Base-by-base conservation (phyloP, 1,284 basidiomycete species). In the Prillingera fragicola region DNA sequence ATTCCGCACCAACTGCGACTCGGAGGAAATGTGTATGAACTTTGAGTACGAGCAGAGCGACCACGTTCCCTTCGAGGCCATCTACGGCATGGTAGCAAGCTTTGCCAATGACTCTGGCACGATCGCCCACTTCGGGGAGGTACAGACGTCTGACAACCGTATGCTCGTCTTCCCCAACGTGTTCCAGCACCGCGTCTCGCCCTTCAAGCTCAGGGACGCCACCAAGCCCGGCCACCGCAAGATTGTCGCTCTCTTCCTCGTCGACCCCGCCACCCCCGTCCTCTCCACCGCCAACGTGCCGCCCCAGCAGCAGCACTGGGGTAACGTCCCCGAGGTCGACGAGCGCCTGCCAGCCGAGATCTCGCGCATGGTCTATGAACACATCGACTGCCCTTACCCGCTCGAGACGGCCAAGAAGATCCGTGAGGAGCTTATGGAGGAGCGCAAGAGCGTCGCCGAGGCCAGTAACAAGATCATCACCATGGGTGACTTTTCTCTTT, bases 211-310 rank as follows among this genome's bases (percentile, higher is more conserved):
- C 5, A 26, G 23, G 2, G 50, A 52, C 37, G 43, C 37, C 37
- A 45, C 25, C 10, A 22, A 19, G n/a, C 23, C 27, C 0, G 50
- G 50, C 2, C 50, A 52, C 34, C 43, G 50, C 33, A 52, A 52
- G 46, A 52, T 52, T 10, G 36, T 52, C 8, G 50, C 50, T 4
- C 33, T 52, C n/a, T 52, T 52, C 46, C 43, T 52, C 17, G 50
- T 52, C 33, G 50, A 45, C 29, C 50, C 50, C 8, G 13, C 4
- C 1, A 41, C 43, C 14, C 43, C 40, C 1, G 36, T 52, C 23
- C 18, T 43, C 18, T 37, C 40, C 4, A 48, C 50, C 3, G 43
- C 40, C 9, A 25, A 48, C 18, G 43, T 52, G 1, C 50, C 50
- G 13, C 50, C 50, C n/a, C 50, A 52, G 46, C 50, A 52, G 31